Evolutionary conservation across 768 basidiomycete species (phyloP).

Genomic region (Lentinula sp.): DNA sequence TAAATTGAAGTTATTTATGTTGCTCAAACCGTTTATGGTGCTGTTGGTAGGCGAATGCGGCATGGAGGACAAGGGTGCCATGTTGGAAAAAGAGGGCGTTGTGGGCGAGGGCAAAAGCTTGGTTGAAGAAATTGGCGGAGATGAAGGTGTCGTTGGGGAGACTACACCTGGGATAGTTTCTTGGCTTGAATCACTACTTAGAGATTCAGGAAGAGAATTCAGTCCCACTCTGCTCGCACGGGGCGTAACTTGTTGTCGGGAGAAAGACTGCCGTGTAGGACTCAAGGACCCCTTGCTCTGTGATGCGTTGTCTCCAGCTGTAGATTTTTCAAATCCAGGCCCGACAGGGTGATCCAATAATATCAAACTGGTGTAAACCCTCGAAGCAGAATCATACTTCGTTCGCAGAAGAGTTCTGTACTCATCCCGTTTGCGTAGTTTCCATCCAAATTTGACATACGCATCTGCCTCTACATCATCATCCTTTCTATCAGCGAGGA

Average conservation of each 20-base stretch:
- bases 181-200: conserved; percentile 7
- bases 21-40: conserved; percentile 10
- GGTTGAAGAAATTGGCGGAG: neutral
- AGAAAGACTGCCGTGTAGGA: neutral
- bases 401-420: conserved; percentile 49
- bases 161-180: conserved; percentile 10
- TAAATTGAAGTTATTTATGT: neutral
- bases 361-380: conserved; percentile 45
- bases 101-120: conserved; percentile 3
- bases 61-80: conserved; percentile 7
- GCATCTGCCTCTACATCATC: conserved; percentile 33
- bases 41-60: neutral
- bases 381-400: conserved; percentile 43
- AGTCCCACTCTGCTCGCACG: conserved; percentile 32
- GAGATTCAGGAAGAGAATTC: conserved; percentile 11
- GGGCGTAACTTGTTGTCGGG: conserved; percentile 29
- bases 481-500: conserved; percentile 47
- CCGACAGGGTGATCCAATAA: conserved; percentile 32
- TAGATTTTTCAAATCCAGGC: conserved; percentile 5
- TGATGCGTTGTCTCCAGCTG: conserved; percentile 13
- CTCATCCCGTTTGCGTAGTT: conserved; percentile 53
- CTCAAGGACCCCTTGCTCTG: conserved; percentile 10
- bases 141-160: conserved; percentile 15
- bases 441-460: conserved; percentile 41
- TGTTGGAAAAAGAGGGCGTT: neutral